Base-by-base conservation (phyloP, 176 grass and related monocot genomes). In the Zoysia japonica region DNA sequence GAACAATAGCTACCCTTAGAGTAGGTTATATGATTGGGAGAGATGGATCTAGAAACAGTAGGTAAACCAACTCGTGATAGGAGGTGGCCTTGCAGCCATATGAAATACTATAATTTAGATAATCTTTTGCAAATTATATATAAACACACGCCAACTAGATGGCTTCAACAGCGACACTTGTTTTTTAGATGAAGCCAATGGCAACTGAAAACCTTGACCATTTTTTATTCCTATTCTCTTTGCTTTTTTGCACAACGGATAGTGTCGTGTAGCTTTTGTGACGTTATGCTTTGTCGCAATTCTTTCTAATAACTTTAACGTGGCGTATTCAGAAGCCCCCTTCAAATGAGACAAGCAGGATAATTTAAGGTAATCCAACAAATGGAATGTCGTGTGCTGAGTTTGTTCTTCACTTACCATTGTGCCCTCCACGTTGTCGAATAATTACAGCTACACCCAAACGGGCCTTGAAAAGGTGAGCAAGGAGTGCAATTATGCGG, bases 401-500 rank as follows among this genome's bases (percentile, higher is more conserved):
- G 43, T 59, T 41, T 40, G 39, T 11, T 39, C 3, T 0, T 2
- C 3, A 57, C 17, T 75, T 41, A 80, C 74, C 4, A 9, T 28
- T 71, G 43, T 76, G 63, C 73, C 86, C 83, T 52, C 41, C 8
- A 7, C 2, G 0, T 36, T 70, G 19, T 1, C 0, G 5, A 65
- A 14, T 10, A 91, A 91, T 76, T 82, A 77, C 64, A 60, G n/a
- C 37, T 36, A 16, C 72, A 72, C 83, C 85, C 81, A 62, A 17
- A 71, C 61, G 49, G 85, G 55, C 82, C 61, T 90, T 83, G 60
- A 63, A 90, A 90, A 90, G 78, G 78, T 49, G 65, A 19, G 71
- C 68, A 81, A 74, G 62, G 69, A 81, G 74, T 88, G 72, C 84
- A 82, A 90, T 86, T 83, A 80, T 86, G 68, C 56, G 82, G 91